Percentiles rank a stretch among this genome's conserved stretches.
Evolutionary conservation across 1,139 yeast species (phyloP).

Genomic region (Yamadazyma membranifaciens): DNA sequence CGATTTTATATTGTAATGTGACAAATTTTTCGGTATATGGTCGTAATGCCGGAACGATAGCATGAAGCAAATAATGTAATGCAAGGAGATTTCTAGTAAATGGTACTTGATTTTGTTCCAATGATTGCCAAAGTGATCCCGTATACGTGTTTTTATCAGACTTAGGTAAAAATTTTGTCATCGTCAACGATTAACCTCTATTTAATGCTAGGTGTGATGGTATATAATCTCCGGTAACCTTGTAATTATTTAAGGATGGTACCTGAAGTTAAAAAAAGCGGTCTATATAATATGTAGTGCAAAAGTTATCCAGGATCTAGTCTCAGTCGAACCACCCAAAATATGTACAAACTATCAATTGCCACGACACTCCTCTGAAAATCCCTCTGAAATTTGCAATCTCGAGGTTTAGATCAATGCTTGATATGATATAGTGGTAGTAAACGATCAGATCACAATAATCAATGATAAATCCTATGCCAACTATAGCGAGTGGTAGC

Average conservation of each 20-base stretch:
- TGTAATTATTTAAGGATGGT: no score
- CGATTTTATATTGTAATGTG: conserved; percentile 45
- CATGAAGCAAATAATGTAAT: conserved; percentile 27
- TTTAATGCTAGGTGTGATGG: no score
- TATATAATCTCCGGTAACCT: no score
- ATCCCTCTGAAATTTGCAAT: no score
- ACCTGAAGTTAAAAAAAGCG: no score
- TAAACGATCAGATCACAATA: neutral
- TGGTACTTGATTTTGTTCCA: conserved; percentile 41
- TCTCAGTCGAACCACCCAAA: no score
- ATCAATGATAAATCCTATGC: no score
- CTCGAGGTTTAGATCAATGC: no score
- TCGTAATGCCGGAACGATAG: conserved; percentile 19
- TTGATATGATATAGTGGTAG: neutral
- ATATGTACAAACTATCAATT: no score
- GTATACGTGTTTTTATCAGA: conserved; percentile 15
- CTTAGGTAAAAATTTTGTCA: neutral
- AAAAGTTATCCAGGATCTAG: no score
- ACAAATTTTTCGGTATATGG: conserved; percentile 43
- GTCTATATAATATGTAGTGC: no score
- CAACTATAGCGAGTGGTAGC: conserved; percentile 1
- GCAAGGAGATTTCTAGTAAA: conserved; percentile 31
- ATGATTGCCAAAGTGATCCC: conserved; percentile 26
- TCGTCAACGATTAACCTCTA: neutral
- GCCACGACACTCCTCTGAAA: no score